Evolutionary conservation across 495 filamentous ascomycete species (phyloP).

Genomic region (Endocarpon pusillum): DNA sequence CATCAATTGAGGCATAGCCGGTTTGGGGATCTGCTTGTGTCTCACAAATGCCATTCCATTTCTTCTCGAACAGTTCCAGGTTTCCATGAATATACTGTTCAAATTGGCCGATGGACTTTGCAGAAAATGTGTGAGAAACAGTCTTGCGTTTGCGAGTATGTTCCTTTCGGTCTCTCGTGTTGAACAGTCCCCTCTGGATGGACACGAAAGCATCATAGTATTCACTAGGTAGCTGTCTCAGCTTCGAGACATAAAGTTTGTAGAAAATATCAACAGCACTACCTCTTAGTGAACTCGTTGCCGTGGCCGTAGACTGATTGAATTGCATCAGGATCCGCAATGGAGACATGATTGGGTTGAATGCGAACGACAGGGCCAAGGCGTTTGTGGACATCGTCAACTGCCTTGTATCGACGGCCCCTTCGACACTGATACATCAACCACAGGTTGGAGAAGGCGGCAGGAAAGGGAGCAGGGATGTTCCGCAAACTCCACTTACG

Average conservation of each 20-base stretch:
- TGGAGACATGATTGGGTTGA: constrained; percentile 38
- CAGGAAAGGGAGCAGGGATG: constrained; percentile 49
- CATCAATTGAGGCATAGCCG: constrained; percentile 49
- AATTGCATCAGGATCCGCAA: constrained; percentile 43
- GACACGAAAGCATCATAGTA: constrained; percentile 90
- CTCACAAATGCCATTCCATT: constrained; percentile 39
- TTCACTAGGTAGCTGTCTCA: constrained; percentile 25
- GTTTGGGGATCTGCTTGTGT: constrained; percentile 26
- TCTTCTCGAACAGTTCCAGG: constrained; percentile 52
- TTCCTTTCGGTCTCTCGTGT: constrained; percentile 66
- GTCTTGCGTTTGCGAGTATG: constrained; percentile 85
- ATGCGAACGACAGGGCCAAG: constrained; percentile 42
- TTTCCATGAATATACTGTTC: constrained; percentile 81
- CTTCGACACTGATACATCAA: constrained; percentile 48
- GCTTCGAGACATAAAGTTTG: background rate
- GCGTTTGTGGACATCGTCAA: constrained; percentile 60
- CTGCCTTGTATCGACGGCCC: constrained; percentile 47
- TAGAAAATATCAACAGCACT: constrained; percentile 4
- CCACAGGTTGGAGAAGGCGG: constrained; percentile 66
- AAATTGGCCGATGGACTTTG: constrained; percentile 68
- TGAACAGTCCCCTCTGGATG: constrained; percentile 76
- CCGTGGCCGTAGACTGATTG: constrained; percentile 42
- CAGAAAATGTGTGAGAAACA: constrained; percentile 71
- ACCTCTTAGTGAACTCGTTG: constrained; percentile 63
- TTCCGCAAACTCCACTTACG: constrained; percentile 41